Conservation (phyloP, 306 rosid genomes). For the Carpinus fangiana region DNA sequence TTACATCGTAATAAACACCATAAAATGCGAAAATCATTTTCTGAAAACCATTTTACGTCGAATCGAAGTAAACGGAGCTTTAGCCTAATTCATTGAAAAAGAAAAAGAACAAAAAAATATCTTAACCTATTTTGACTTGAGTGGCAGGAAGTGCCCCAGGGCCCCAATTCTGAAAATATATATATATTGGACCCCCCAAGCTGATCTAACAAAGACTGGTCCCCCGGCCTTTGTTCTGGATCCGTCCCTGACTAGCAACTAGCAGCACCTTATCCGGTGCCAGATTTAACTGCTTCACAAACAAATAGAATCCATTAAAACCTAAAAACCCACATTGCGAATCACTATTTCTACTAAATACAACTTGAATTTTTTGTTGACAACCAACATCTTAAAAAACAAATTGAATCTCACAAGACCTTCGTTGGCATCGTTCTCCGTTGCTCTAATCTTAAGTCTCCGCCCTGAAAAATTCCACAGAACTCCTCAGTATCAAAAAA, state of each 20-base stretch:
- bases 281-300: slow-evolving; percentile 42
- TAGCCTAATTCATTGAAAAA: no score
- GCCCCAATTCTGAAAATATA: no score
- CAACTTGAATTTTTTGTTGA: neutral
- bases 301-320: neutral
- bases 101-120: no score
- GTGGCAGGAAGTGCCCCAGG: no score
- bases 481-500: slow-evolving; percentile 16
- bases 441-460: slow-evolving; percentile 56
- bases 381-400: neutral
- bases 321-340: slow-evolving; percentile 5
- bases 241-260: slow-evolving; percentile 2
- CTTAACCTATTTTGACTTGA: no score
- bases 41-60: no score
- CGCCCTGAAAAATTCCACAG: slow-evolving; percentile 40
- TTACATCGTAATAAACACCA: no score
- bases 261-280: slow-evolving; percentile 59
- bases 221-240: no score
- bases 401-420: slow-evolving; percentile 32
- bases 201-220: no score
- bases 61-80: no score
- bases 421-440: slow-evolving; percentile 61
- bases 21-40: no score
- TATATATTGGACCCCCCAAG: no score
- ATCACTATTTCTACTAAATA: neutral